Base-by-base conservation (phyloP, 331 rosid species). In the Pyracantha coccinea region DNA sequence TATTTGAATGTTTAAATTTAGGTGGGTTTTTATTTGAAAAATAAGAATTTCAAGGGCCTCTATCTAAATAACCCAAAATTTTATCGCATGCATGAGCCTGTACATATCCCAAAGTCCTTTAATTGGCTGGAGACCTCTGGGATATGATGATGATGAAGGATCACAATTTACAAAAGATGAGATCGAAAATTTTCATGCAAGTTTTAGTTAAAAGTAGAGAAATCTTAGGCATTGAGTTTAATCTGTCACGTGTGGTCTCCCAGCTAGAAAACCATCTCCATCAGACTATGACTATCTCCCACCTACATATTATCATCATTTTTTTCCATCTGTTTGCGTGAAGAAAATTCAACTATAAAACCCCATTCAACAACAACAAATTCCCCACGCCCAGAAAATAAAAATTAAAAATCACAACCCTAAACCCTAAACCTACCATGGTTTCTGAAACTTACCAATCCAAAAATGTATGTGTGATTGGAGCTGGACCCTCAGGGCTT, bases 401-500 rank as follows among this genome's bases (percentile, higher is more conserved):
- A 53, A 6, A 19, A 52, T 7, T 24, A 31, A 71, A 79, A 62
- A 62, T 50, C 58, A 8, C 3, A 25, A 60, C 33, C 13, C 5
- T 3, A 3, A 27, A 27, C 20, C 66, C 35, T 14, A 29, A 12
- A 20, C 50, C 28, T 23, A 32, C 76, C 31, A 89, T 89, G 94
- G 92, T 91, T 54, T 83, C 87, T 11, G 88, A 83, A 80, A 79
- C 59, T 29, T 62, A 62, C 74, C 82, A 68, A 66, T 79, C 82
- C 10, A 93, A 87, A 81, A 80, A 73, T 4, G 97, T 88, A 15
- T 91, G 97, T 55, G 98, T 93, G 33, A 88, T 93, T 13, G 97
- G 98, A 28, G 97, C 98, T 0, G 98, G 98, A 17, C 91, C 98
- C 1, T 78, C 97, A 1, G 98, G 98, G 73, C 80, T 93, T 1